Conservation (phyloP, 495 filamentous ascomycete genomes). For the Pseudevernia furfuracea region DNA sequence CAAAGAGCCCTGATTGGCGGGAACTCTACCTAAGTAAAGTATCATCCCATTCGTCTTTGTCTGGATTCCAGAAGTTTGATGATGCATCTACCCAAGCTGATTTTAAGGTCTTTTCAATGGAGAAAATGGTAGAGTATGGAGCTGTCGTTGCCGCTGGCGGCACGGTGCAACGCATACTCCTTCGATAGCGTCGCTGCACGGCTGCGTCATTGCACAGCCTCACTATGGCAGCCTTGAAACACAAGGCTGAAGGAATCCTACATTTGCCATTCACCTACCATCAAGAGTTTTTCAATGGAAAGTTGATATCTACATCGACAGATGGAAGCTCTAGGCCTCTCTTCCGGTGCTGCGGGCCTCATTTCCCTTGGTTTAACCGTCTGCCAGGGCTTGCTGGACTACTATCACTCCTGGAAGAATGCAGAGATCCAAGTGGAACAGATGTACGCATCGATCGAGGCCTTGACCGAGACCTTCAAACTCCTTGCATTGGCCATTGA, state of each 20-base stretch:
- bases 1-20: background rate
- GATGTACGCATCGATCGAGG: background rate
- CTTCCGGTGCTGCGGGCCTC: background rate
- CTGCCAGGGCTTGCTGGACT: background rate
- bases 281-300: background rate
- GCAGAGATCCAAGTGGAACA: background rate
- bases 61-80: no score
- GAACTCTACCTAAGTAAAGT: background rate
- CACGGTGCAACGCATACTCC: background rate
- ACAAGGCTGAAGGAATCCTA: background rate
- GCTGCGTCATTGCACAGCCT: background rate
- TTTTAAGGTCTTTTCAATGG: no score
- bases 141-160: background rate
- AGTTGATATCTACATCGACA: background rate
- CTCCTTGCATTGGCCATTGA: background rate
- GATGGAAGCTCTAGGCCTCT: conserved; percentile 1
- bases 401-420: background rate
- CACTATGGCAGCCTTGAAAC: background rate
- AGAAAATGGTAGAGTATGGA: background rate
- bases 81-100: background rate
- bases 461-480: background rate
- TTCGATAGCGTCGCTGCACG: background rate
- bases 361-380: background rate
- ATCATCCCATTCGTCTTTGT: background rate
- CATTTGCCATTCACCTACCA: background rate